Evolutionary conservation across 163 green algal genomes (phyloP).

Genomic region (Scenedesmus sp.): DNA sequence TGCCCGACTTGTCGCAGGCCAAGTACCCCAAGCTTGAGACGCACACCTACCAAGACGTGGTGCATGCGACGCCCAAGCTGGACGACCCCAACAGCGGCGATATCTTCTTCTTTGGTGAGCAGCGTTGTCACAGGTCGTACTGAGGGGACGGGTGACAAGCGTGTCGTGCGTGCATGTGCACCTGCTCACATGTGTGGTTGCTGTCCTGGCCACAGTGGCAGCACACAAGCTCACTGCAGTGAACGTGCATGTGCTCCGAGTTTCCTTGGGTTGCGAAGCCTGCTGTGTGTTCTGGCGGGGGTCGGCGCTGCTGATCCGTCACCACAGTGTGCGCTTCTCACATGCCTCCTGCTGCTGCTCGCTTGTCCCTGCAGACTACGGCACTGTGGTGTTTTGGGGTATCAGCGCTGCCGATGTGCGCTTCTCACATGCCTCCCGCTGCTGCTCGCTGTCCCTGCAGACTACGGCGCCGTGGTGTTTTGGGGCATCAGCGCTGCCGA

Average conservation of each 20-base stretch:
- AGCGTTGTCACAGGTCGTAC: neutral
- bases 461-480: conserved; percentile 41
- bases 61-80: conserved; percentile 52
- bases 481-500: neutral
- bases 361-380: neutral
- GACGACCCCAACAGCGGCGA: conserved; percentile 53
- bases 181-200: too few relatives aligned
- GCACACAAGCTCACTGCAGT: too few relatives aligned
- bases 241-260: too few relatives aligned
- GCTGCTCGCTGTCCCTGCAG: neutral
- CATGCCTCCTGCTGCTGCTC: too few relatives aligned
- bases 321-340: too few relatives aligned
- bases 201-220: too few relatives aligned
- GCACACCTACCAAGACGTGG: conserved; percentile 51
- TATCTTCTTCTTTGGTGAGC: conserved; percentile 58
- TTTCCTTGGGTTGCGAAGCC: too few relatives aligned
- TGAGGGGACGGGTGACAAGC: neutral
- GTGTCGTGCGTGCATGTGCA: neutral
- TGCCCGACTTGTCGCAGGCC: neutral
- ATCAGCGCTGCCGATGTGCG: conserved; percentile 51
- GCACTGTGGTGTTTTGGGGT: conserved; percentile 55
- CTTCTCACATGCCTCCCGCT: neutral
- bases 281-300: too few relatives aligned
- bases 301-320: too few relatives aligned
- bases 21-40: conserved; percentile 50